Evolutionary conservation across 768 basidiomycete genomes (phyloP).

Genomic region (Dacryopinax spathularia): DNA sequence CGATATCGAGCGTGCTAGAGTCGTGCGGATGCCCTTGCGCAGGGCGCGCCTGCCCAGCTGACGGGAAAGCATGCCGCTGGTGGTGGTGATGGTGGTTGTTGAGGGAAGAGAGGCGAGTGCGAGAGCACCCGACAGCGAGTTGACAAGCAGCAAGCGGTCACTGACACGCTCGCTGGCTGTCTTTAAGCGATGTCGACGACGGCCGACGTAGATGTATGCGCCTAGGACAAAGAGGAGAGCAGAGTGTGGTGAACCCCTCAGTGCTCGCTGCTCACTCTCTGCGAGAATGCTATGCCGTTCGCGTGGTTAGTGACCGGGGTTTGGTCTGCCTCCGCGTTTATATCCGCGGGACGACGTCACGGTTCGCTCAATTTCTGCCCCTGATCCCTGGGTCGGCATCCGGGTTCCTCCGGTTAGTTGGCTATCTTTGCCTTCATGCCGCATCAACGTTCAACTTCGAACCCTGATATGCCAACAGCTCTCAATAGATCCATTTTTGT

Average conservation of each 20-base stretch:
- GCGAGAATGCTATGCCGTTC: not conserved
- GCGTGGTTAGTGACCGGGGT: not conserved
- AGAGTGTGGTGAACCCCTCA: not conserved
- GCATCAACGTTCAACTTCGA: no score
- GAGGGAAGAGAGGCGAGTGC: not conserved
- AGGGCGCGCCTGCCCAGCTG: slow-evolving; percentile 1
- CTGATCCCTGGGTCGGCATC: not conserved
- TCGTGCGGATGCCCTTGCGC: not conserved
- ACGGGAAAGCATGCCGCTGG: not conserved
- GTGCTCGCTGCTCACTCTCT: not conserved
- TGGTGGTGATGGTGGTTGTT: no score
- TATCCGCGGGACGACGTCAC: slow-evolving; percentile 4
- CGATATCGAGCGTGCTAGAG: not conserved
- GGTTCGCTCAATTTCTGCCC: not conserved
- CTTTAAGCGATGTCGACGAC: not conserved
- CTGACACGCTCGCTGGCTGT: not conserved
- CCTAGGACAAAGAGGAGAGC: not conserved
- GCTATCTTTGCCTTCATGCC: not conserved
- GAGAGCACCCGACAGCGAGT: no score
- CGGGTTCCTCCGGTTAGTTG: not conserved
- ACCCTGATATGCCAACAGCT: not conserved
- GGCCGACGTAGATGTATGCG: not conserved
- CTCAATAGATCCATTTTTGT: not conserved
- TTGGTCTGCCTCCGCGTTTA: not conserved
- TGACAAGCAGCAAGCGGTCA: not conserved